Evolutionary conservation across 192 early-diverging fungal genomes (phyloP).

Genomic region (Diversispora eburnea): DNA sequence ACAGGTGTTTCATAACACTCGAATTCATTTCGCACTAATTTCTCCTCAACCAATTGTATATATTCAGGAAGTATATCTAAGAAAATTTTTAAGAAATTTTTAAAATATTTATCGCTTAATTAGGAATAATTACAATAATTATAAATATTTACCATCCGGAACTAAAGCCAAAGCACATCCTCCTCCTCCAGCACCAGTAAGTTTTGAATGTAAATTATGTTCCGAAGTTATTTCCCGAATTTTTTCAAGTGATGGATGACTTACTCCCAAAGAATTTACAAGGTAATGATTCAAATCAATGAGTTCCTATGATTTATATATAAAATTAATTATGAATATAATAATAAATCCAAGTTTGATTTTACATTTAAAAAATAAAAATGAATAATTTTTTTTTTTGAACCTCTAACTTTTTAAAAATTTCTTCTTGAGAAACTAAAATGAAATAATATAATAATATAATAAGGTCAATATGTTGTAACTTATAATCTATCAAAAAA

Average conservation of each 20-base stretch:
- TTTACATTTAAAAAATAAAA: background rate
- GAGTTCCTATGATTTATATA: slow-evolving; percentile 50
- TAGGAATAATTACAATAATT: background rate
- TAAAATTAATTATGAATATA: background rate
- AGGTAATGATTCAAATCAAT: slow-evolving; percentile 86
- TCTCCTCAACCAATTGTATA: background rate
- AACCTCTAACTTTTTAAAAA: no score
- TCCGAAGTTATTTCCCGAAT: slow-evolving; percentile 61
- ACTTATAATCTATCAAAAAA: background rate
- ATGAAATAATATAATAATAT: background rate
- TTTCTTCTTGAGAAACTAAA: no score
- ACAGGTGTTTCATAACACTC: slow-evolving; percentile 25
- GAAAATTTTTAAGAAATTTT: slow-evolving; percentile 2
- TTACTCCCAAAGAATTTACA: slow-evolving; percentile 72
- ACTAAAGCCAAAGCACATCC: slow-evolving; percentile 88
- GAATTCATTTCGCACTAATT: background rate
- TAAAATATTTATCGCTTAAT: background rate
- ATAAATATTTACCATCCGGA: slow-evolving; percentile 48
- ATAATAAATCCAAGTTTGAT: background rate
- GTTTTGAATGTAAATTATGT: slow-evolving; percentile 72
- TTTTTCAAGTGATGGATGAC: slow-evolving; percentile 78
- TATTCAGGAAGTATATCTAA: background rate
- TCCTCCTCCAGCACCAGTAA: slow-evolving; percentile 97
- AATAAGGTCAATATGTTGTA: background rate
- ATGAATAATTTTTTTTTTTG: background rate